These are phyloP conservation scores for Lobosporangium transversale DNA, from an alignment of 192 early-diverging fungal species.

Conservation along the genomic window DNA sequence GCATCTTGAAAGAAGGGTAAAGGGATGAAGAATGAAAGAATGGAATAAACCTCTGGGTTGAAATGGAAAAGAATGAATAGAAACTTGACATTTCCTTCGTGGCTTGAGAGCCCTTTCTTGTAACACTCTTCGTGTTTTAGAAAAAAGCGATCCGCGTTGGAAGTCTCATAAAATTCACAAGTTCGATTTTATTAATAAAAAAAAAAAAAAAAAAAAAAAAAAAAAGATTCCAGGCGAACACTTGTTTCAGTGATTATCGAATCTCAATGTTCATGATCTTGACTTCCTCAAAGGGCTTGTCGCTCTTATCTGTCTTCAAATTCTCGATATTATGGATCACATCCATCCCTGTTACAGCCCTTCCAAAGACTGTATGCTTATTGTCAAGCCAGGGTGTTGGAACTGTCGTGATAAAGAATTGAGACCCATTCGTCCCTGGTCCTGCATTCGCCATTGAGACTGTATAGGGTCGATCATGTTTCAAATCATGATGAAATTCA, in stretches of 20 bases:
- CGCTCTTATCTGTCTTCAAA: conserved; percentile 82
- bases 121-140: neutral
- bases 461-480: conserved; percentile 91
- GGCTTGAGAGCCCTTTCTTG: neutral
- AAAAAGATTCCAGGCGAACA: no score
- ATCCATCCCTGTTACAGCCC: conserved; percentile 91
- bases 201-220: neutral
- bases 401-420: conserved; percentile 96
- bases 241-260: conserved; percentile 60
- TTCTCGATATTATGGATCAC: conserved; percentile 90
- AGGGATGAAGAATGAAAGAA: neutral
- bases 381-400: conserved; percentile 97
- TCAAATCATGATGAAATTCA: conserved; percentile 82
- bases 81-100: neutral
- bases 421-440: conserved; percentile 88
- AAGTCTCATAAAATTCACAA: no score
- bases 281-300: conserved; percentile 90
- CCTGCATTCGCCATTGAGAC: conserved; percentile 97
- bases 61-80: neutral
- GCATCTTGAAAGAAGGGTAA: conserved; percentile 16
- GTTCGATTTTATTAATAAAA: no score
- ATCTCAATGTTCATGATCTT: conserved; percentile 83
- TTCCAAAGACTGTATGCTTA: conserved; percentile 96
- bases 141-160: no score
- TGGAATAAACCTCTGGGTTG: no score